phyloP scores from a whole-genome alignment of 352 stramenopile species.

The Globisporangium splendens region DNA sequence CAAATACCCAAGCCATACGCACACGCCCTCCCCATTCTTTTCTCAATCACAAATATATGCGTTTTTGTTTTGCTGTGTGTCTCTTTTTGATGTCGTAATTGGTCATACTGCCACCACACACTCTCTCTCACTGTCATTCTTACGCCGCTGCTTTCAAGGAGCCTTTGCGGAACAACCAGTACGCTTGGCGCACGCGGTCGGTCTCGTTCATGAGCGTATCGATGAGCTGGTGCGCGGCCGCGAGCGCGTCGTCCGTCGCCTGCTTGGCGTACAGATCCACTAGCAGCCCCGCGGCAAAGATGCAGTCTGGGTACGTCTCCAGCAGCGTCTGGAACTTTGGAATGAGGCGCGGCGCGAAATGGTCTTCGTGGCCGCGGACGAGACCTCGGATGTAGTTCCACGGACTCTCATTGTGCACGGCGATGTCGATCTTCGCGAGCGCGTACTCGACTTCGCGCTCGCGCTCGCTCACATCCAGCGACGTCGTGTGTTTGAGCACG shows the following conservation, averaged over 20 bases:
- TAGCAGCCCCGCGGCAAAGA: constrained; percentile 68
- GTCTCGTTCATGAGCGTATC: constrained; percentile 69
- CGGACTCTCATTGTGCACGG: constrained; percentile 88
- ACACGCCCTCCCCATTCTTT: too few species aligned
- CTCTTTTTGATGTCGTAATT: constrained; percentile 9
- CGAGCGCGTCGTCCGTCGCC: constrained; percentile 34
- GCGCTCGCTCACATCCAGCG: constrained; percentile 30
- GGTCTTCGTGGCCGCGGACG: constrained; percentile 41
- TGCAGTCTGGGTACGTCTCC: constrained; percentile 39
- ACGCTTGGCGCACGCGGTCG: constrained; percentile 66
- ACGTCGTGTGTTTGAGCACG: constrained; percentile 58
- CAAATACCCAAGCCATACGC: too few species aligned
- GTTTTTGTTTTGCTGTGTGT: constrained; percentile 8
- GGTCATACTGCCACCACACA: constrained; percentile 16
- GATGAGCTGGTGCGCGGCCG: constrained; percentile 48
- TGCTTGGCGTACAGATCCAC: constrained; percentile 70
- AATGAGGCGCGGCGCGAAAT: constrained; percentile 40
- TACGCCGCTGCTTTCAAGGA: constrained; percentile 28
- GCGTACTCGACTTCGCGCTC: constrained; percentile 74
- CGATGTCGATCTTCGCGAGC: constrained; percentile 56
- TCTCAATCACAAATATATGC: constrained; percentile 8
- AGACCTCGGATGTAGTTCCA: constrained; percentile 90
- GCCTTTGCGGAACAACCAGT: constrained; percentile 68
- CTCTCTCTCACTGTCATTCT: not conserved
- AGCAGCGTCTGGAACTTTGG: constrained; percentile 40